Percentiles rank a stretch among this genome's conserved stretches.
phyloP scores from a whole-genome alignment of 2,329 filamentous ascomycete genomes.

The Fusarium sulawesiense region DNA sequence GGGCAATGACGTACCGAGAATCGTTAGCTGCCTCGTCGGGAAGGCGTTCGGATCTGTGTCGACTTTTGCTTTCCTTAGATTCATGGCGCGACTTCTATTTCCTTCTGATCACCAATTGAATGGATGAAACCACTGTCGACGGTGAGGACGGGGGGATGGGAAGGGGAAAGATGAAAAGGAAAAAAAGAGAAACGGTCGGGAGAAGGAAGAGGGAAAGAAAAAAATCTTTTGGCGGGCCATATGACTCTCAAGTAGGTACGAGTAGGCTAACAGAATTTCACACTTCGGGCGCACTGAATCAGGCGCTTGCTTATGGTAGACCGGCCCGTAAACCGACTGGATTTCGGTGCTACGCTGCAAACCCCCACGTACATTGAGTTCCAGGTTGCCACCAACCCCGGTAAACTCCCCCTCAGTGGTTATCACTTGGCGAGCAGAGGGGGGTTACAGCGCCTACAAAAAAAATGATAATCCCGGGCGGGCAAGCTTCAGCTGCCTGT shows the following conservation, averaged over 20 bases:
- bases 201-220: neutral
- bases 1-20: conserved; percentile 23
- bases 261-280: conserved; percentile 17
- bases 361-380: conserved; percentile 14
- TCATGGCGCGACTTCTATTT: conserved; percentile 4
- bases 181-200: neutral
- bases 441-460: neutral
- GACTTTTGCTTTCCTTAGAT: conserved; percentile 17
- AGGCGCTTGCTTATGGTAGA: conserved; percentile 8
- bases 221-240: conserved; percentile 28
- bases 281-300: conserved; percentile 15
- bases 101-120: neutral
- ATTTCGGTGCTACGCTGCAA: conserved; percentile 13
- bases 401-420: neutral
- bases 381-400: conserved; percentile 9
- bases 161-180: neutral
- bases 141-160: neutral
- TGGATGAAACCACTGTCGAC: neutral
- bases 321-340: conserved; percentile 25
- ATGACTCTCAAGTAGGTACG: conserved; percentile 24
- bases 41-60: conserved; percentile 27
- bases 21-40: conserved; percentile 27
- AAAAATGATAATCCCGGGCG: neutral
- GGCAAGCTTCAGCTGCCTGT: conserved; percentile 3
- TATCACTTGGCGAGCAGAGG: conserved; percentile 25